Conservation (phyloP, 192 early-diverging fungal species). For the Coemansia furcata region DNA sequence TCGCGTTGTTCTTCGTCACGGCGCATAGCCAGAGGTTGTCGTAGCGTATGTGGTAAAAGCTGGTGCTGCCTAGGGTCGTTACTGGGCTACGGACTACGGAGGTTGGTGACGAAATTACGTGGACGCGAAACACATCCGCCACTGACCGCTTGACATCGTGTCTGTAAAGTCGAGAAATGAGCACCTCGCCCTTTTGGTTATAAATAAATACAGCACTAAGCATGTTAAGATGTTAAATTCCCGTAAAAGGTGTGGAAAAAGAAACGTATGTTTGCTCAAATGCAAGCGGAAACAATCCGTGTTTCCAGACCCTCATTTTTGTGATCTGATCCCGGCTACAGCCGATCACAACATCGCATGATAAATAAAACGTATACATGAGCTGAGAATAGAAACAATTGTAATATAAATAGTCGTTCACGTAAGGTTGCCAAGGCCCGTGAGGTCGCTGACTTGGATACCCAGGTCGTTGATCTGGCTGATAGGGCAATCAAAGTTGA, state of each 20-base stretch:
- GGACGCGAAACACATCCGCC: constrained; percentile 95
- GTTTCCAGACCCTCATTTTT: no score
- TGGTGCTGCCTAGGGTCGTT: constrained; percentile 82
- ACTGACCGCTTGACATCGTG: constrained; percentile 96
- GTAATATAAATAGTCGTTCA: background rate
- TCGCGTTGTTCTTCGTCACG: constrained; percentile 73
- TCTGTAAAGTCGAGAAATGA: constrained; percentile 93
- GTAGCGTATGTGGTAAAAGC: constrained; percentile 95
- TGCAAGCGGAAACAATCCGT: no score
- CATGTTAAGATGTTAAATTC: constrained; percentile 54
- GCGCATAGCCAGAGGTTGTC: constrained; percentile 95
- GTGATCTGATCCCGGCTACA: no score
- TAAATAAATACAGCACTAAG: constrained; percentile 95
- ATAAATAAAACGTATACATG: background rate
- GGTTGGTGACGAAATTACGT: constrained; percentile 89
- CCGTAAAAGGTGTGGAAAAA: background rate
- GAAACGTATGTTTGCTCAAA: background rate
- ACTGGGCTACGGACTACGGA: constrained; percentile 75
- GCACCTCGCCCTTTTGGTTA: constrained; percentile 98
- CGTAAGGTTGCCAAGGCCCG: constrained; percentile 8
- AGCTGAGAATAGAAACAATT: background rate
- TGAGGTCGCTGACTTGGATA: constrained; percentile 46
- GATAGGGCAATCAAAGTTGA: constrained; percentile 48
- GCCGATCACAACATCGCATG: no score
- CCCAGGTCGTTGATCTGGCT: constrained; percentile 44